These are phyloP conservation scores for Epichloe aotearoae DNA, from an alignment of 2,329 filamentous ascomycete genomes.

Conservation along the genomic window DNA sequence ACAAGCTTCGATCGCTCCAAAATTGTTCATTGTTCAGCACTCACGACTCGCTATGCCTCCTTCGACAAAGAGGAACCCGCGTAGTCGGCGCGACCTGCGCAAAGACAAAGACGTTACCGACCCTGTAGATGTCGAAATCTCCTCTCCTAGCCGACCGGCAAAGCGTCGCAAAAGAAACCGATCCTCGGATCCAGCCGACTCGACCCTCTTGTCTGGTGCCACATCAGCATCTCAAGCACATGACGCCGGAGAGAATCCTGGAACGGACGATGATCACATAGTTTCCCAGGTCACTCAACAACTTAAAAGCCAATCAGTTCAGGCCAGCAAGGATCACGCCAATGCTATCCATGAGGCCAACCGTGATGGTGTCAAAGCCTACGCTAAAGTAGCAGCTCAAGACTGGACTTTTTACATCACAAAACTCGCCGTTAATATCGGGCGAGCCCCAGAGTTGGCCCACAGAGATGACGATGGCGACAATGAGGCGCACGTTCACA, in stretches of 20 bases:
- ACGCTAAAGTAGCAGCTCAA: conserved; percentile 68
- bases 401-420: conserved; percentile 78
- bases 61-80: conserved; percentile 24
- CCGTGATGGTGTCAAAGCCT: conserved; percentile 54
- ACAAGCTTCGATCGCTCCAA: not conserved
- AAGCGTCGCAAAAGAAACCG: conserved; percentile 49
- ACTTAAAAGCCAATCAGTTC: conserved; percentile 34
- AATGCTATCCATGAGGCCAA: conserved; percentile 51
- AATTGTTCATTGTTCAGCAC: not conserved
- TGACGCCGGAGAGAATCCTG: conserved; percentile 23
- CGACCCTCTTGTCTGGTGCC: conserved; percentile 7
- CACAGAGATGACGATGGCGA: conserved; percentile 26
- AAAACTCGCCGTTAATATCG: conserved; percentile 62
- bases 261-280: conserved; percentile 41
- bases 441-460: conserved; percentile 46
- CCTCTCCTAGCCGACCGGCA: conserved; percentile 47
- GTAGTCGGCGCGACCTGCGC: conserved; percentile 26
- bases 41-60: conserved; percentile 18
- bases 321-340: conserved; percentile 48
- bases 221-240: conserved; percentile 19
- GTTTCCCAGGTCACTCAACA: conserved; percentile 42
- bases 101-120: conserved; percentile 21
- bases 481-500: conserved; percentile 51
- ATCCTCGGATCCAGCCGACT: conserved; percentile 7
- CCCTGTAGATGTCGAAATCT: conserved; percentile 31